phyloP scores from a whole-genome alignment of 495 filamentous ascomycete genomes.

The Alectoria sarmentosa region DNA sequence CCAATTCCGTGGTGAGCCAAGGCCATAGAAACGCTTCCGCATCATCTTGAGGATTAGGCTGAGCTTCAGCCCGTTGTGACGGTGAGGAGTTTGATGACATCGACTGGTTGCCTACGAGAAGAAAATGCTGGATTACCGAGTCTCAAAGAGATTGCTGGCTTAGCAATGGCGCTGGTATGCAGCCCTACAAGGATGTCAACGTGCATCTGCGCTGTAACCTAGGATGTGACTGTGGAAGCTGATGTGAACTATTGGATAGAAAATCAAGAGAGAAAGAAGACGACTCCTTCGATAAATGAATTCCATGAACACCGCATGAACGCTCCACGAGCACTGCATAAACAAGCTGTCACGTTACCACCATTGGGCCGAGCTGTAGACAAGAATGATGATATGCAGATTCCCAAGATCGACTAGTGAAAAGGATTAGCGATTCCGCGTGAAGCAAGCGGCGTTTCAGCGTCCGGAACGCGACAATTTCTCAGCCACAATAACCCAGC shows the following conservation, averaged over 20 bases:
- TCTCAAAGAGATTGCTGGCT: neutral
- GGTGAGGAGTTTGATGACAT: neutral
- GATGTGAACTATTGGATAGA: neutral
- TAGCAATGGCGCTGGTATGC: neutral
- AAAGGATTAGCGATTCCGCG: neutral
- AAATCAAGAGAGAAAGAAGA: too few relatives aligned
- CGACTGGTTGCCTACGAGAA: neutral
- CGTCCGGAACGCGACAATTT: neutral
- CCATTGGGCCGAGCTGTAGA: neutral
- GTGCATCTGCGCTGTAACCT: neutral
- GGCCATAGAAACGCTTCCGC: neutral
- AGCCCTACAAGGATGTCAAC: neutral
- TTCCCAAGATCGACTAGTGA: neutral
- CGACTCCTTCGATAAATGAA: neutral
- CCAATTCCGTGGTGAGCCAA: neutral
- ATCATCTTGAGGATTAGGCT: neutral
- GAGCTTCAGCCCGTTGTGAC: neutral
- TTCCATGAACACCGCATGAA: neutral
- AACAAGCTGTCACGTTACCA: constrained; percentile 9
- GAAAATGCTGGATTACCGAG: neutral
- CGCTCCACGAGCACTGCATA: neutral
- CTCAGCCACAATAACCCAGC: neutral
- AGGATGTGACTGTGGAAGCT: neutral
- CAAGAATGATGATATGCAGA: neutral
- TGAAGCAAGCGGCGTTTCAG: neutral